A percentile compares a stretch with the other conserved stretches of the same genome.
Conservation (phyloP, 2,329 filamentous ascomycete species). For the Xylaria sp. region DNA sequence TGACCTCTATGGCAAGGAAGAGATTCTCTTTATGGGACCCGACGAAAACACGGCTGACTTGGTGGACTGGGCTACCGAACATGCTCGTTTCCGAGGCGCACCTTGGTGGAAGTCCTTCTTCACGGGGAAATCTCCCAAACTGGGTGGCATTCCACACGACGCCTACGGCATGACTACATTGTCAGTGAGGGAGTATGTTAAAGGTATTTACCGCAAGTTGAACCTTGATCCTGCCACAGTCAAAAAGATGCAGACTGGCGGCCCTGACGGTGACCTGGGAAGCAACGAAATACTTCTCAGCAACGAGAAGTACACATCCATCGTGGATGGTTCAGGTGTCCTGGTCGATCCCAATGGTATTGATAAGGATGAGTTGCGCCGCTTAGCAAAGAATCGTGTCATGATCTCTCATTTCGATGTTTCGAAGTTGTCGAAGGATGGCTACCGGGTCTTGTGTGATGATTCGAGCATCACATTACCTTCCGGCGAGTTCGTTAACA, state of each 20-base stretch:
- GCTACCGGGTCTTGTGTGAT: constrained; percentile 92
- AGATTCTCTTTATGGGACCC: constrained; percentile 98
- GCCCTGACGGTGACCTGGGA: constrained; percentile 94
- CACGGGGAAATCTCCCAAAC: constrained; percentile 95
- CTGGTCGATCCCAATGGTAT: constrained; percentile 92
- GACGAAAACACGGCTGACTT: constrained; percentile 99
- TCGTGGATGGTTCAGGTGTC: constrained; percentile 97
- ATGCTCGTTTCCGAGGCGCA: constrained; percentile 85
- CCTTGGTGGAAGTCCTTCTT: constrained; percentile 99
- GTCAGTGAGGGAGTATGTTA: constrained; percentile 94
- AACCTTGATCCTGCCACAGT: constrained; percentile 87
- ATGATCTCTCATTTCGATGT: constrained; percentile 92
- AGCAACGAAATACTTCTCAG: constrained; percentile 97
- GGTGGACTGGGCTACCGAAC: constrained; percentile 98
- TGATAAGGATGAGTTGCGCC: constrained; percentile 82
- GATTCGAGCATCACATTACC: constrained; percentile 91
- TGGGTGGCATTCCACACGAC: constrained; percentile 97
- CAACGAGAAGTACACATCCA: constrained; percentile 93
- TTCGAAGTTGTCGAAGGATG: constrained; percentile 85
- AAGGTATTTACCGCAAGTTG: constrained; percentile 96
- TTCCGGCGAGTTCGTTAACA: constrained; percentile 84
- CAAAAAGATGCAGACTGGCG: constrained; percentile 96
- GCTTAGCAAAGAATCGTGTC: constrained; percentile 83
- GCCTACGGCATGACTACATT: constrained; percentile 97
- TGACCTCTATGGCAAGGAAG: constrained; percentile 91